Base-by-base conservation (phyloP, 192 early-diverging fungal species). In the Coemansia sp. region DNA sequence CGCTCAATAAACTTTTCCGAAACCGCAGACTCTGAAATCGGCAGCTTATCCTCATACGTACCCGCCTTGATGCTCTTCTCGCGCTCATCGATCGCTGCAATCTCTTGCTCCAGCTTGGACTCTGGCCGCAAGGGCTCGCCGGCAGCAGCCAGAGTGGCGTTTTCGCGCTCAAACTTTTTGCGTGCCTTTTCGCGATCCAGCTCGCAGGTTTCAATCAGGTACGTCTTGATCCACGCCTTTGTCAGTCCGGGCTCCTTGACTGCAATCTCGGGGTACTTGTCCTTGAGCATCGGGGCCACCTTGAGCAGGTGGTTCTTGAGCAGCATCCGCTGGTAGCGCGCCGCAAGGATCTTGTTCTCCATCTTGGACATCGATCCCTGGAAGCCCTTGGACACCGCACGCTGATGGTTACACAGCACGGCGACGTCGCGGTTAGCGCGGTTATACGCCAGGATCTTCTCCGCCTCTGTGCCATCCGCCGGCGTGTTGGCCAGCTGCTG, bases 371-470 rank as follows among this genome's bases (percentile, higher is more conserved):
- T 92, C 58, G 85, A 85, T 24, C 67, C 74, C 15, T 71, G 77
- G 57, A 92, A 90, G 5, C 77, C 75, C 64, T 95, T 95, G 20
- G 89, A 79, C 17, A 93, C 91, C 1, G 89, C 67, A 7, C 91
- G 79, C 70, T 99, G 96, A 80, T 99, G 96, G 78, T 99, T 99
- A 78, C 96, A 99, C 9, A 99, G 82, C 41, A 96, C 81, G 33
- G 96, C 96, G 14, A 99, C 96, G 67, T 87, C 79, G 38, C 96
- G 83, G 72, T 99, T 99, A 25, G 96, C 94, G 5, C 91, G 83
- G 64, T 97, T 94, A 64, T 93, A 99, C 0, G 92, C 86, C 0
- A 94, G 80, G 2, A 97, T 55, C 71, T 96, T 97, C 47, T 99
- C 94, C 1, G 79, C 73, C 46, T 65, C 67, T 0, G 86, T 81